Conservation (phyloP, 441 rosid species). For the Croton setiger region DNA sequence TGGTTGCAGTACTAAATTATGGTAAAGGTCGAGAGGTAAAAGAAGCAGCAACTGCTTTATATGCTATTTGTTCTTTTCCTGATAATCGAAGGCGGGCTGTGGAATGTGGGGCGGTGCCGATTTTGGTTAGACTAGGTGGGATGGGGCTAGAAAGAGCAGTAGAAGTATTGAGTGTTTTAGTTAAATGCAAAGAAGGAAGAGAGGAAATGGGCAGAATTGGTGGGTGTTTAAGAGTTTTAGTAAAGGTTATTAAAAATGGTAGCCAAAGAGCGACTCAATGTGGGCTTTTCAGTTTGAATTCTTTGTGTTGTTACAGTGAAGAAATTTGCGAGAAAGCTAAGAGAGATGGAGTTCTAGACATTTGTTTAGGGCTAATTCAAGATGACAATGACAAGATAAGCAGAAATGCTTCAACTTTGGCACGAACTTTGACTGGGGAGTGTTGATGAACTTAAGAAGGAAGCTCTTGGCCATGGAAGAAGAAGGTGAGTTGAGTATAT, state of each 20-base stretch:
- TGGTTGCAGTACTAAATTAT: conserved; percentile 47
- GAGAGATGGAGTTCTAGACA: conserved; percentile 57
- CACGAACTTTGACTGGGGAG: conserved; percentile 47
- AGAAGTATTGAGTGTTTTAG: conserved; percentile 77
- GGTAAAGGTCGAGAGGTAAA: conserved; percentile 73
- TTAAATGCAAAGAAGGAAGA: conserved; percentile 82
- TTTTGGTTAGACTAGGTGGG: conserved; percentile 44
- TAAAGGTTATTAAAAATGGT: conserved; percentile 50
- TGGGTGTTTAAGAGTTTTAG: conserved; percentile 60
- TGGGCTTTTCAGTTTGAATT: conserved; percentile 60
- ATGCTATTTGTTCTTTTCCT: conserved; percentile 68
- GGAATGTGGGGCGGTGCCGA: conserved; percentile 67
- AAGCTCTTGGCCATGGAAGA: conserved; percentile 23
- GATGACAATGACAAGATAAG: conserved; percentile 80
- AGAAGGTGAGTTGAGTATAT: conserved; percentile 37
- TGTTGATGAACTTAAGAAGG: conserved; percentile 31
- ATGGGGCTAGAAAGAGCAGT: conserved; percentile 75
- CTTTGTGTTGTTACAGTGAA: conserved; percentile 52
- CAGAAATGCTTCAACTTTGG: conserved; percentile 59
- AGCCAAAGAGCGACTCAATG: conserved; percentile 67
- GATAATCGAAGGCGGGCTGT: conserved; percentile 67
- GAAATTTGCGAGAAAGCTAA: conserved; percentile 39
- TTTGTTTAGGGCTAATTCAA: conserved; percentile 56
- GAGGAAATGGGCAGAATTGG: conserved; percentile 54
- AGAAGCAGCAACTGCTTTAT: conserved; percentile 85